A percentile compares a stretch with the other conserved stretches of the same genome.
Conservation (phyloP, 2,329 filamentous ascomycete species). For the Penicillium sp. region DNA sequence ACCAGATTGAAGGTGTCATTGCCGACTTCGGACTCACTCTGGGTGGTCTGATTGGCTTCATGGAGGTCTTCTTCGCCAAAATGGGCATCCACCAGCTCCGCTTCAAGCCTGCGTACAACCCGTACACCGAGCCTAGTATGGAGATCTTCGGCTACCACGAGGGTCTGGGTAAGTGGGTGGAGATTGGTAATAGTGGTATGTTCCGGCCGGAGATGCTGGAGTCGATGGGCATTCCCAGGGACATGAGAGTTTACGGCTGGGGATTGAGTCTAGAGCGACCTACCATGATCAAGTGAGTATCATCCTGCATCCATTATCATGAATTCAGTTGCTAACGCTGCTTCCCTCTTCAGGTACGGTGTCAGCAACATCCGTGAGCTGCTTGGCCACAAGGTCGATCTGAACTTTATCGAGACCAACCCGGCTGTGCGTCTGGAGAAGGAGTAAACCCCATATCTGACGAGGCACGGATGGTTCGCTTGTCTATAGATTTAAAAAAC, state of each 20-base stretch:
- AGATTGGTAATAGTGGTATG: conserved; percentile 98
- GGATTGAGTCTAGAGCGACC: conserved; percentile 89
- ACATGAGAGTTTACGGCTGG: conserved; percentile 93
- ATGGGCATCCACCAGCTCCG: conserved; percentile 86
- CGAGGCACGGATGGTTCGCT: conserved; percentile 8
- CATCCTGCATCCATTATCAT: conserved; percentile 9
- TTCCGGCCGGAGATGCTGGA: conserved; percentile 98
- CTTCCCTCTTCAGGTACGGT: conserved; percentile 53
- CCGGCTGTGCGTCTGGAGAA: conserved; percentile 88
- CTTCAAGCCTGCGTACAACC: conserved; percentile 98
- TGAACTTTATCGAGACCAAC: conserved; percentile 89
- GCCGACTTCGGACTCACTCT: conserved; percentile 92
- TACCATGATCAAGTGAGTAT: conserved; percentile 90
- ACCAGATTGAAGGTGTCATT: conserved; percentile 98
- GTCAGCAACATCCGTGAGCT: conserved; percentile 90
- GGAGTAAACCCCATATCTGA: conserved; percentile 55
- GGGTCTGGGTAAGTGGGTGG: conserved; percentile 85
- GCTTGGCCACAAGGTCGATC: conserved; percentile 91
- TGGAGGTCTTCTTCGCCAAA: conserved; percentile 93
- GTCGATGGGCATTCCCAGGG: conserved; percentile 87
- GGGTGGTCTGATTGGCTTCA: conserved; percentile 89
- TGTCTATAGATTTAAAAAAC: conserved; percentile 21
- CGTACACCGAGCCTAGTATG: conserved; percentile 94
- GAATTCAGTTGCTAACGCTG: conserved; percentile 7
- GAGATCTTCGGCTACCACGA: conserved; percentile 97